Conservation (phyloP, 768 basidiomycete species). For the Erythrobasidium yunnanense region DNA sequence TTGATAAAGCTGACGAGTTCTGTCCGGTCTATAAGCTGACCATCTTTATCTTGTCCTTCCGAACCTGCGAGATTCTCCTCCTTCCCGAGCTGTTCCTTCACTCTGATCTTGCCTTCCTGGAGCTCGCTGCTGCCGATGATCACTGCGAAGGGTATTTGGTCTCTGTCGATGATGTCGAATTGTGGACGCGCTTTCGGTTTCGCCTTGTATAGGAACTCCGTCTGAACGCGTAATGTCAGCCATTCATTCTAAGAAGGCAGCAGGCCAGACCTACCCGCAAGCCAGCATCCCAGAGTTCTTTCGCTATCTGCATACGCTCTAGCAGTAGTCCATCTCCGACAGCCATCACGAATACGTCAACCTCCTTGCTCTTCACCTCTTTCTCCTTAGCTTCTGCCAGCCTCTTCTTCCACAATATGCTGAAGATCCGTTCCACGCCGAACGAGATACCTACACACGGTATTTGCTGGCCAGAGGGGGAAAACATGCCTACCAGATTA, state of each 20-base stretch:
- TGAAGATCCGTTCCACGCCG: conserved; percentile 86
- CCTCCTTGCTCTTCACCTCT: conserved; percentile 56
- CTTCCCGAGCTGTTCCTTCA: conserved; percentile 74
- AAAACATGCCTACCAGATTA: conserved; percentile 81
- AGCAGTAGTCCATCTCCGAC: conserved; percentile 77
- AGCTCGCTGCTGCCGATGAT: conserved; percentile 83
- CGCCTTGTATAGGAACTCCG: conserved; percentile 81
- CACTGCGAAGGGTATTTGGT: conserved; percentile 83
- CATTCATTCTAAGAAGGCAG: background rate
- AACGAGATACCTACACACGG: conserved; percentile 90
- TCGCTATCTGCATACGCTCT: conserved; percentile 70
- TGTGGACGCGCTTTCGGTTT: conserved; percentile 82
- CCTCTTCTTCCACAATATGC: conserved; percentile 76
- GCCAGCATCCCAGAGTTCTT: conserved; percentile 69
- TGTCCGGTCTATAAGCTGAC: conserved; percentile 53
- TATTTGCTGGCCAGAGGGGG: conserved; percentile 42
- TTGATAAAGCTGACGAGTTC: conserved; percentile 57
- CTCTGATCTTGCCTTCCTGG: conserved; percentile 67
- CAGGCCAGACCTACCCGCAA: conserved; percentile 57
- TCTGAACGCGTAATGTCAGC: conserved; percentile 45
- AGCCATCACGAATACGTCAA: conserved; percentile 85
- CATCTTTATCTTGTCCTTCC: conserved; percentile 47
- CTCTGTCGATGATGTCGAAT: conserved; percentile 79
- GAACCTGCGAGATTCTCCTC: conserved; percentile 46
- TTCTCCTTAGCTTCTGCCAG: conserved; percentile 46